Evolutionary conservation across 495 filamentous ascomycete species (phyloP).

Genomic region (Pyrenula aspistea): DNA sequence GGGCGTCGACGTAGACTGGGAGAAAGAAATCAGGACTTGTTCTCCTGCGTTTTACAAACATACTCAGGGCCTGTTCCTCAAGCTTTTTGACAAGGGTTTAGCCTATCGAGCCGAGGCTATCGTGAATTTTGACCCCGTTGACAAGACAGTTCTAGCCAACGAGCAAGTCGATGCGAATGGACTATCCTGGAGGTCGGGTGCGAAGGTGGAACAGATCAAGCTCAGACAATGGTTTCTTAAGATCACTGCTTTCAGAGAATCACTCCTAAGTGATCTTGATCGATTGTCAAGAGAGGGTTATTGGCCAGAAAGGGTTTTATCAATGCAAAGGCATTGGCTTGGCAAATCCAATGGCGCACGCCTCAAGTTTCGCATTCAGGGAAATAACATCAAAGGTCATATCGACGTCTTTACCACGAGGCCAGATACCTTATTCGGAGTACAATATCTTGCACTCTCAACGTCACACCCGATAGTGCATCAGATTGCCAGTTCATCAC

Average conservation of each 20-base stretch:
- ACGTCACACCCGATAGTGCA: slow-evolving; percentile 59
- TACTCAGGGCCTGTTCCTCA: slow-evolving; percentile 73
- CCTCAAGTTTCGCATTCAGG: slow-evolving; percentile 43
- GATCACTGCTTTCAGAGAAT: slow-evolving; percentile 66
- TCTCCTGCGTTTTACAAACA: slow-evolving; percentile 77
- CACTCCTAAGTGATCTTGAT: slow-evolving; percentile 62
- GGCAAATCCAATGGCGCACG: slow-evolving; percentile 64
- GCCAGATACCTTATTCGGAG: slow-evolving; percentile 72
- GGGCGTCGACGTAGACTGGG: slow-evolving; percentile 72
- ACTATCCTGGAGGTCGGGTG: slow-evolving; percentile 77
- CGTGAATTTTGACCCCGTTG: slow-evolving; percentile 85
- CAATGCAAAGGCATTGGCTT: slow-evolving; percentile 85
- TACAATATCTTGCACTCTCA: slow-evolving; percentile 74
- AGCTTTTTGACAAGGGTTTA: slow-evolving; percentile 55
- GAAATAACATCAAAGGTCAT: slow-evolving; percentile 27
- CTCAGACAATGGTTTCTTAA: slow-evolving; percentile 86
- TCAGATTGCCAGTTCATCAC: slow-evolving; percentile 43
- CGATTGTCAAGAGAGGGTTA: slow-evolving; percentile 42
- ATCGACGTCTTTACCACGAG: slow-evolving; percentile 77
- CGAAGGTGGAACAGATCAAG: slow-evolving; percentile 66
- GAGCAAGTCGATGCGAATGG: slow-evolving; percentile 82
- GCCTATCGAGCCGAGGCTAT: slow-evolving; percentile 70
- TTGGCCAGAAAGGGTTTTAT: slow-evolving; percentile 72
- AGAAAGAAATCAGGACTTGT: slow-evolving; percentile 72
- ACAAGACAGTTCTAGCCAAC: slow-evolving; percentile 82